Evolutionary conservation across 306 rosid species (phyloP), one percentile per base, ranked within the genome.

Genomic region (Lotus japonicus): DNA sequence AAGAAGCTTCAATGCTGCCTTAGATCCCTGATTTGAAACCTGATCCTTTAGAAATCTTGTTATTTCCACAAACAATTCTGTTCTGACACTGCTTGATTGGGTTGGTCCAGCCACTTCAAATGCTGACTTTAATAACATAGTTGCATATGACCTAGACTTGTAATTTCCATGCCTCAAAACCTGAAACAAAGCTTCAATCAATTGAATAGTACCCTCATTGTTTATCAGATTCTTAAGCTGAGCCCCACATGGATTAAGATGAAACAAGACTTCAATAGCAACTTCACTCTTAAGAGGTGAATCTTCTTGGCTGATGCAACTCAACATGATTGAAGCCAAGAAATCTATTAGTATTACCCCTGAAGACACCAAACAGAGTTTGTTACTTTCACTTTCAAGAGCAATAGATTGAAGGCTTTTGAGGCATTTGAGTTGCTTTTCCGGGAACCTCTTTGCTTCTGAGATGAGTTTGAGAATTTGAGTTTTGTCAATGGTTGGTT

Each of bases 1-100:
- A 0, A 87, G 77, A 66, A 85, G 79, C 76, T 83, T 89, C 82
- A 89, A 49, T 3, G 83, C 86, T 2, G 87, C 77, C 58, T 85
- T 87, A 0, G 83, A 74, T 9, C 82, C 87, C 33, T 75, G 77
- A 0, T 10, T 69, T 11, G 96, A 86, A 17, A 83, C 67, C 49
- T 66, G 68, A 58, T 87, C 84, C 3, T 54, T 72, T 2, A 87
- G 4, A 3, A 83, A 82, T 2, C 61, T 54, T 5, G 65, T 54
- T 5, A 78, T 62, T 55, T 83, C 89, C 5, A 11, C 31, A 23
- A 84, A 81, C 12, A 81, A 18, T 31, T 83, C 77, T 0, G 36
- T 16, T 33, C 39, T 66, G 6, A 80, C 67, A n/a, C 71, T 73
- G 23, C 53, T 77, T 64, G 83, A 26, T 35, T 75, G 87, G 68